phyloP scores from a whole-genome alignment of 345 rosid species.

The rapeseed (Brassica napus) region DNA sequence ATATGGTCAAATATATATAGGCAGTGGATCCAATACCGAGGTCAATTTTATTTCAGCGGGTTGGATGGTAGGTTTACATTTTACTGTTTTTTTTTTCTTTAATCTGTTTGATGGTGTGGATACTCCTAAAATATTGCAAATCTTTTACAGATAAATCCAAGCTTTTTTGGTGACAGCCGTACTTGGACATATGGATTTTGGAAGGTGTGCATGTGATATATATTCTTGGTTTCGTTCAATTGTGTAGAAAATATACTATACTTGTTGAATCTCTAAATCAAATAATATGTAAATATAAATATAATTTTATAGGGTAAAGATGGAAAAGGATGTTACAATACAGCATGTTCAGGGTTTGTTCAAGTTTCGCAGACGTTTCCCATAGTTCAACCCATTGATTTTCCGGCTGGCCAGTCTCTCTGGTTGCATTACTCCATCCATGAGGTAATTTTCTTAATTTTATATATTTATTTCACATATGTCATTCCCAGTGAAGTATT shows the following conservation, averaged over 20 bases:
- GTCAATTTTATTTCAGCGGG: conserved; percentile 8
- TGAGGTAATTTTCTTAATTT: not conserved
- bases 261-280: not conserved
- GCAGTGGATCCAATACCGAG: not conserved
- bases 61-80: not conserved
- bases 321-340: conserved; percentile 23
- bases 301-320: conserved; percentile 21
- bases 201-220: not conserved
- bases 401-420: not conserved
- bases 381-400: not conserved
- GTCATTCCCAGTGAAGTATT: not conserved
- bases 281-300: not conserved
- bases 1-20: conserved; percentile 3
- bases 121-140: not conserved
- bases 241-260: not conserved
- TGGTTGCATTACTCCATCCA: not conserved
- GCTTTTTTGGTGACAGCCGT: not conserved
- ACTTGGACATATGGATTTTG: conserved; percentile 5
- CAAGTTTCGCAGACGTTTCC: conserved; percentile 2
- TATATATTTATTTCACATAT: not conserved
- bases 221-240: not conserved
- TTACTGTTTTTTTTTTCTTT: not conserved
- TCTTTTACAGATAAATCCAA: conserved; percentile 14
- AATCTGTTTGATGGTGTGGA: not conserved
- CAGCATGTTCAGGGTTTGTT: conserved; percentile 16